Evolutionary conservation across 768 basidiomycete genomes (phyloP).

Genomic region (Amylocystis lapponica): DNA sequence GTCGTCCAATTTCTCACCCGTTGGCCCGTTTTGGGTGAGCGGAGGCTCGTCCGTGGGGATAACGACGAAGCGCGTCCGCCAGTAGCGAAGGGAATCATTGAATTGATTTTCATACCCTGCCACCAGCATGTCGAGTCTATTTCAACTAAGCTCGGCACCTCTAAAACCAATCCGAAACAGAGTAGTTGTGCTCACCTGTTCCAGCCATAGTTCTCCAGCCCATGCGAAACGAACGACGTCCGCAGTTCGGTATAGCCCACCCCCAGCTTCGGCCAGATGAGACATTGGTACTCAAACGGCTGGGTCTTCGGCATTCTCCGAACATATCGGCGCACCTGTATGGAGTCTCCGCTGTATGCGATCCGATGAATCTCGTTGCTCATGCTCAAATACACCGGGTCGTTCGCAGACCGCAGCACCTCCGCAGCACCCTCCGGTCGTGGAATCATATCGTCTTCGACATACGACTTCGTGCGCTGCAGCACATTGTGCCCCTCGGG

Average conservation of each 20-base stretch:
- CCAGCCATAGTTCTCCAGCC: slow-evolving; percentile 81
- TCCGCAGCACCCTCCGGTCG: slow-evolving; percentile 62
- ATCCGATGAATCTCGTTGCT: slow-evolving; percentile 94
- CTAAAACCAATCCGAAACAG: neutral
- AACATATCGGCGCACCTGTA: slow-evolving; percentile 84
- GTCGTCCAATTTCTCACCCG: slow-evolving; percentile 73
- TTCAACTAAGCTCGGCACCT: neutral
- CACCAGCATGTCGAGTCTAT: slow-evolving; percentile 78
- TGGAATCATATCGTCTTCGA: slow-evolving; percentile 48
- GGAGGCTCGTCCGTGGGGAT: slow-evolving; percentile 80
- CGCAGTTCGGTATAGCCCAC: slow-evolving; percentile 79
- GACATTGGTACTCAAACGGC: slow-evolving; percentile 74
- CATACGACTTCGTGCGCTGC: slow-evolving; percentile 51
- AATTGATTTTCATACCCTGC: slow-evolving; percentile 78
- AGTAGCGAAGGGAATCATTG: slow-evolving; percentile 81
- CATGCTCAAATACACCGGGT: slow-evolving; percentile 89
- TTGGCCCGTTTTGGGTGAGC: slow-evolving; percentile 45
- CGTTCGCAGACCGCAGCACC: slow-evolving; percentile 49
- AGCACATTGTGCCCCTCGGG: slow-evolving; percentile 29
- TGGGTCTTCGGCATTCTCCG: slow-evolving; percentile 60
- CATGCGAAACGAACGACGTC: slow-evolving; percentile 71
- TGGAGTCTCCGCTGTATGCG: slow-evolving; percentile 84
- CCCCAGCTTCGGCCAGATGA: slow-evolving; percentile 92
- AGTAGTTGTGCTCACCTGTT: slow-evolving; percentile 51
- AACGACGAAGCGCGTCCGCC: slow-evolving; percentile 91